phyloP scores from a whole-genome alignment of 768 basidiomycete species.

The Mycena latifolia region DNA sequence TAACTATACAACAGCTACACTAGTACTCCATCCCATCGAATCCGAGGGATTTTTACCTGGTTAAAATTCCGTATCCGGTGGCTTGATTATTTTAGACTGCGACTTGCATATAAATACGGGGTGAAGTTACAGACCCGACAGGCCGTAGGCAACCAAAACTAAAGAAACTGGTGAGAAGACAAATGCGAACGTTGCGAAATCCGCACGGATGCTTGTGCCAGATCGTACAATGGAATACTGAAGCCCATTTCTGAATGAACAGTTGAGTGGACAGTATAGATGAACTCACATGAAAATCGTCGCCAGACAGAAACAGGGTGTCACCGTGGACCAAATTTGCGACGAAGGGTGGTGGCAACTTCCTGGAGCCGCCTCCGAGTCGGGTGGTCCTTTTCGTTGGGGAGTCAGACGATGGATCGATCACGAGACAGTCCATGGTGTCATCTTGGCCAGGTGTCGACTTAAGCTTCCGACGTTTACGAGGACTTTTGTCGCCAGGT shows the following conservation, averaged over 20 bases:
- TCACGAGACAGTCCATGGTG: neutral
- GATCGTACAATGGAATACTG: slow-evolving; percentile 60
- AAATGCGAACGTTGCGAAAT: neutral
- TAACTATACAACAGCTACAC: too few relatives aligned
- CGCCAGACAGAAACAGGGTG: slow-evolving; percentile 53
- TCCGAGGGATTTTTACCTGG: too few relatives aligned
- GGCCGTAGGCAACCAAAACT: slow-evolving; percentile 23
- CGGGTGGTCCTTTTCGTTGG: neutral
- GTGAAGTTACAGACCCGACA: neutral
- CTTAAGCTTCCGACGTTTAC: slow-evolving; percentile 9
- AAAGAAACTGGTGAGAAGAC: neutral
- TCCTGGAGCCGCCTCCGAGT: slow-evolving; percentile 4
- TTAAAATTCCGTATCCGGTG: too few relatives aligned
- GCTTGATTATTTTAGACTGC: too few relatives aligned
- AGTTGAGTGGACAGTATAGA: neutral
- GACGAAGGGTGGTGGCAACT: slow-evolving; percentile 35
- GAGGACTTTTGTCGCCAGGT: neutral
- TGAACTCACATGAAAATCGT: slow-evolving; percentile 54
- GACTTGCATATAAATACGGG: too few relatives aligned
- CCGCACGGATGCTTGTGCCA: slow-evolving; percentile 59
- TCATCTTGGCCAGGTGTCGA: neutral
- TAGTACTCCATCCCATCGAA: too few relatives aligned
- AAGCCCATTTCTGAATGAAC: slow-evolving; percentile 19
- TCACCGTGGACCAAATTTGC: slow-evolving; percentile 61
- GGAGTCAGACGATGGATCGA: neutral